Conservation (phyloP, 2,329 filamentous ascomycete species). For the Geosmithia morbida region DNA sequence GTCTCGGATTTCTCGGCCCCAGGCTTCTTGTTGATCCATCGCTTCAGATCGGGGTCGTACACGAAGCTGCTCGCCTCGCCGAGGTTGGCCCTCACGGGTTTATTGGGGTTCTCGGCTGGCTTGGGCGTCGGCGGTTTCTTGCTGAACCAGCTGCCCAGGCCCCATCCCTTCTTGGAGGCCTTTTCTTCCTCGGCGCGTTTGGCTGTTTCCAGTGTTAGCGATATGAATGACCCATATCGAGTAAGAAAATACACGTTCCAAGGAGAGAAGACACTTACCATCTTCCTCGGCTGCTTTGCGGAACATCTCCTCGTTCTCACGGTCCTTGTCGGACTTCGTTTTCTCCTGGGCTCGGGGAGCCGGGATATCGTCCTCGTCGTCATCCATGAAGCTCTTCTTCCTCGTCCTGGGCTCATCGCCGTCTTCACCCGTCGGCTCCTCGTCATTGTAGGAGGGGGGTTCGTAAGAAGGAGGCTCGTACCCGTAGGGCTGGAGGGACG, state of each 20-base stretch:
- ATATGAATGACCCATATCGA: not conserved
- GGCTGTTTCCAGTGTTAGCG: slow-evolving; percentile 25
- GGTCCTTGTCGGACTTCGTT: slow-evolving; percentile 53
- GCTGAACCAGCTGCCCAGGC: slow-evolving; percentile 75
- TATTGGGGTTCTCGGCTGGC: slow-evolving; percentile 28
- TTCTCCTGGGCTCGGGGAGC: slow-evolving; percentile 36
- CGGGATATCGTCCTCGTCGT: slow-evolving; percentile 61
- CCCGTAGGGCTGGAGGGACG: slow-evolving; percentile 43
- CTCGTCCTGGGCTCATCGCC: slow-evolving; percentile 43
- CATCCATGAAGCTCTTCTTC: slow-evolving; percentile 70
- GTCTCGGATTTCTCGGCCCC: slow-evolving; percentile 46
- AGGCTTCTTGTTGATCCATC: slow-evolving; percentile 95
- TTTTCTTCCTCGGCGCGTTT: slow-evolving; percentile 41
- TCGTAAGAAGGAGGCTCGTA: slow-evolving; percentile 46
- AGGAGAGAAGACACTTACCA: slow-evolving; percentile 27
- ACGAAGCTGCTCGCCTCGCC: slow-evolving; percentile 89
- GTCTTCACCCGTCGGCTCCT: slow-evolving; percentile 20
- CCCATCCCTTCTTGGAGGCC: slow-evolving; percentile 52
- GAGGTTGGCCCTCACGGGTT: slow-evolving; percentile 80
- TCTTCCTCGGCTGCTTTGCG: slow-evolving; percentile 68
- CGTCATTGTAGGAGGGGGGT: slow-evolving; percentile 17
- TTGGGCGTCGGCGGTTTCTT: slow-evolving; percentile 33
- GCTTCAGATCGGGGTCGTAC: slow-evolving; percentile 90
- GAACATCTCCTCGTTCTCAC: slow-evolving; percentile 75
- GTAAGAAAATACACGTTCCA: not conserved